Evolutionary conservation across 805 yeast genomes (phyloP), one percentile per base, ranked within the genome.

Genomic region (Yueomyces sinensis): DNA sequence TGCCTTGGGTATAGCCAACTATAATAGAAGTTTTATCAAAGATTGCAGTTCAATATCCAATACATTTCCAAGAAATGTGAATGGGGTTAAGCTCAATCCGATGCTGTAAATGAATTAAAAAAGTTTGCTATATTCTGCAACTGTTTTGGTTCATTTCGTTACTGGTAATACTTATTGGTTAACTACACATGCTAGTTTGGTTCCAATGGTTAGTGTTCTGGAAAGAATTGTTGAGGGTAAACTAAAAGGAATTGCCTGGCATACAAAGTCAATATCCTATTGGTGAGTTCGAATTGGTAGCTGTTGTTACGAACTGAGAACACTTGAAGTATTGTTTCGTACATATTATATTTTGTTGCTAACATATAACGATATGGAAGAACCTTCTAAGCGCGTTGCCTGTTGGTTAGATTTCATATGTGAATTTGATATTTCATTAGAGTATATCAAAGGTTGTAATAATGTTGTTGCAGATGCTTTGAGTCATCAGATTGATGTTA

Each of bases 391-490:
- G n/a, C 6, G 42, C 16, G 14, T 40, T 2, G 13, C 24, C 11
- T 7, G 36, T 3, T 42, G 42, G 42, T n/a, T 43, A 15, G 40
- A 38, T 13, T 34, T 23, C 18, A 29, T 41, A 2, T 29, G 34
- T 9, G 40, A 34, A 17, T 40, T 32, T 27, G 42, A 41, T 14
- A 37, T 40, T 27, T 25, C 30, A n/a, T 24, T 40, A 16, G 33
- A 36, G 31, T 43, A 41, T 29, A n/a, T 40, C 1, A 15, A 29
- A 3, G 43, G 42, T 7, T 17, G 33, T 7, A 18, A 34, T 13
- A 43, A 39, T 29, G 33, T 36, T 5, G 43, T 43, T 5, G 45
- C 44, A 1, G 47, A 39, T 29, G 37, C 47, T 4, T n/a, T 40
- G 17, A 22, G 34, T 30, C 9, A 32, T 36, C 24, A 22, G 11